phyloP scores from a whole-genome alignment of 805 yeast species.

The Saccharomycopsis oosterbeekiorum region DNA sequence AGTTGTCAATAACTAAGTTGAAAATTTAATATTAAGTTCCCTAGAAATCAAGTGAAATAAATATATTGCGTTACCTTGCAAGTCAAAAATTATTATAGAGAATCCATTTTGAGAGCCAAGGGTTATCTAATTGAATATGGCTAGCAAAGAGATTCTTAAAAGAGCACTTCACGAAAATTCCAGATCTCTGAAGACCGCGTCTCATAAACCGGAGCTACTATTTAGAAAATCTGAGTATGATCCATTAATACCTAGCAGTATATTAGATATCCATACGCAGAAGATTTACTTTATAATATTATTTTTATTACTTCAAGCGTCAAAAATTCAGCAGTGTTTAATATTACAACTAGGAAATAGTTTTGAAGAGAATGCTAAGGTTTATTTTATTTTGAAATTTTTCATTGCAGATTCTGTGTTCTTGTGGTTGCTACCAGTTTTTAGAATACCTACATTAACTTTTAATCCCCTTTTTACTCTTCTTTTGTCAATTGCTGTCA shows the following conservation, averaged over 20 bases:
- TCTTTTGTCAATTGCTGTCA: constrained; percentile 21
- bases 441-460: constrained; percentile 66
- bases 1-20: too few species aligned
- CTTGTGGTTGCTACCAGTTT: constrained; percentile 58
- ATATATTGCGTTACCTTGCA: neutral
- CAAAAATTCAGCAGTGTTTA: constrained; percentile 67
- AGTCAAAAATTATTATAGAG: neutral
- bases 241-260: constrained; percentile 52
- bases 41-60: too few species aligned
- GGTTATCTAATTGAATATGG: neutral
- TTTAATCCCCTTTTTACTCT: constrained; percentile 43
- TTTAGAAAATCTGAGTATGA: neutral
- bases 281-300: constrained; percentile 55
- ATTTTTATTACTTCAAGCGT: constrained; percentile 71
- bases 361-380: constrained; percentile 6
- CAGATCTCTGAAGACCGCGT: neutral
- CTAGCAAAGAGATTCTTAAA: neutral
- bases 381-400: constrained; percentile 46
- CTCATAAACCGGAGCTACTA: neutral
- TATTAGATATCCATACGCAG: constrained; percentile 70
- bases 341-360: constrained; percentile 33
- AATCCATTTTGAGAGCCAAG: neutral
- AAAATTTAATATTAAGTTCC: too few species aligned
- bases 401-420: constrained; percentile 62
- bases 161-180: neutral